Evolutionary conservation across 1,284 basidiomycete genomes (phyloP).

Genomic region (Volvariella surrecta): DNA sequence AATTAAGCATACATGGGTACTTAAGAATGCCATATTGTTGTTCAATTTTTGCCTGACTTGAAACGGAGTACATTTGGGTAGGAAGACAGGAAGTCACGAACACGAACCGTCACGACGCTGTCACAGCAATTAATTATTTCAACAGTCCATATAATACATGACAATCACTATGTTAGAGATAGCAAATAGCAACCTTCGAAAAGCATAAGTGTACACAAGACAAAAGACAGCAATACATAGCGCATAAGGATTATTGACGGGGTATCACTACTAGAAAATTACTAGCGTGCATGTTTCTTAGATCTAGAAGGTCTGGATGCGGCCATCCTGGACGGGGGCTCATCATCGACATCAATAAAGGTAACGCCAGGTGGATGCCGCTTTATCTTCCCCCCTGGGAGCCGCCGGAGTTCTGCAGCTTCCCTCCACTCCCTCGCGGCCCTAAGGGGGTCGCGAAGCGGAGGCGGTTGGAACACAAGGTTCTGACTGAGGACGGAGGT

Average conservation of each 20-base stretch:
- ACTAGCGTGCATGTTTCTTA: neutral
- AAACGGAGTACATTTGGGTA: constrained; percentile 3
- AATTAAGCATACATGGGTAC: constrained; percentile 74
- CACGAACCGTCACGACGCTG: too few species aligned
- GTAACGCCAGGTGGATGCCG: constrained; percentile 9
- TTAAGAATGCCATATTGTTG: constrained; percentile 12
- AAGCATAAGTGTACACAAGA: too few species aligned
- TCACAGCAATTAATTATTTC: too few species aligned
- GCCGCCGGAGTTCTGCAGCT: constrained; percentile 9
- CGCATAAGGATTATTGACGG: neutral
- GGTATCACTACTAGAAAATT: neutral
- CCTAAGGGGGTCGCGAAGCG: constrained; percentile 47
- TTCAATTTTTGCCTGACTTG: neutral
- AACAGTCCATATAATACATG: too few species aligned
- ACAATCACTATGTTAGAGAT: too few species aligned
- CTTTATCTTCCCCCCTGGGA: constrained; percentile 7
- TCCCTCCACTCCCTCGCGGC: constrained; percentile 62
- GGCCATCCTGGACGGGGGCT: constrained; percentile 4
- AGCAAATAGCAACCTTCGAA: too few species aligned
- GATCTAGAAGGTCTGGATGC: constrained; percentile 2
- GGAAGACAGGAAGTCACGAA: constrained; percentile 9
- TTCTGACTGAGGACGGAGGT: constrained; percentile 51
- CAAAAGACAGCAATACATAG: neutral
- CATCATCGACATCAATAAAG: constrained; percentile 6
- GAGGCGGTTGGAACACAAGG: constrained; percentile 47